A percentile compares a stretch with the other conserved stretches of the same genome.
Evolutionary conservation across 306 rosid genomes (phyloP).

Genomic region (Gastrolobium villosum): DNA sequence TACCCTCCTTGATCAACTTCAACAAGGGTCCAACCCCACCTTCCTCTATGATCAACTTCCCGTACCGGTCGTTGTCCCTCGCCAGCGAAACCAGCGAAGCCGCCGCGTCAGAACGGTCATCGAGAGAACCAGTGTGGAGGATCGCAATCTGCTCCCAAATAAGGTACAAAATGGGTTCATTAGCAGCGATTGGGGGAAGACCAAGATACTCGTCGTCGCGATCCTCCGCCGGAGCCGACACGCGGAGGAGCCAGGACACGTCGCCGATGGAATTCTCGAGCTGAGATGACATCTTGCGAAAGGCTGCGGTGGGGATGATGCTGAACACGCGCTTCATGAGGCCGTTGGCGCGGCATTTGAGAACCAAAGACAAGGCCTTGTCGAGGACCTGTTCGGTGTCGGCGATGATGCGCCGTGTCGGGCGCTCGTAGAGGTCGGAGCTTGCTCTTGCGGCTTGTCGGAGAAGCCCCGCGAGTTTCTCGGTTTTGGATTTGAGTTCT

Average conservation of each 20-base stretch:
- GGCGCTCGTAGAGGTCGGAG: constrained; percentile 88
- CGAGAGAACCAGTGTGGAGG: constrained; percentile 67
- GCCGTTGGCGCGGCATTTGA: constrained; percentile 80
- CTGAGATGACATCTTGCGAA: constrained; percentile 76
- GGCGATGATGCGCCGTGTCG: constrained; percentile 77
- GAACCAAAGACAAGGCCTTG: constrained; percentile 64
- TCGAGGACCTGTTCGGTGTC: constrained; percentile 84
- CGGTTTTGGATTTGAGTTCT: constrained; percentile 78
- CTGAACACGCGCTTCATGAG: constrained; percentile 82
- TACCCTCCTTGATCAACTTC: constrained; percentile 80
- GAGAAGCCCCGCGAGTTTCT: constrained; percentile 75
- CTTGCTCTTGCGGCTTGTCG: constrained; percentile 89
- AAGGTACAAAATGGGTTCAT: constrained; percentile 77
- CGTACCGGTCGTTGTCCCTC: constrained; percentile 77
- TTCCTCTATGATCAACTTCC: constrained; percentile 82
- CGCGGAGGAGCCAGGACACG: constrained; percentile 89
- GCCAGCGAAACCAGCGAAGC: constrained; percentile 85
- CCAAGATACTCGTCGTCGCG: constrained; percentile 80
- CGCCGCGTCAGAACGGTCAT: constrained; percentile 85
- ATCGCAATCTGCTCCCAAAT: constrained; percentile 92
- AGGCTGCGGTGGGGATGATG: constrained; percentile 82
- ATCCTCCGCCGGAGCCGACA: constrained; percentile 81
- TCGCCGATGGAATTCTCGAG: constrained; percentile 89
- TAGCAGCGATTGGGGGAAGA: constrained; percentile 89
- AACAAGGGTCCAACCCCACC: constrained; percentile 81